Evolutionary conservation across 129 eudicot genomes (phyloP).

Genomic region (Smallanthus sonchifolius): DNA sequence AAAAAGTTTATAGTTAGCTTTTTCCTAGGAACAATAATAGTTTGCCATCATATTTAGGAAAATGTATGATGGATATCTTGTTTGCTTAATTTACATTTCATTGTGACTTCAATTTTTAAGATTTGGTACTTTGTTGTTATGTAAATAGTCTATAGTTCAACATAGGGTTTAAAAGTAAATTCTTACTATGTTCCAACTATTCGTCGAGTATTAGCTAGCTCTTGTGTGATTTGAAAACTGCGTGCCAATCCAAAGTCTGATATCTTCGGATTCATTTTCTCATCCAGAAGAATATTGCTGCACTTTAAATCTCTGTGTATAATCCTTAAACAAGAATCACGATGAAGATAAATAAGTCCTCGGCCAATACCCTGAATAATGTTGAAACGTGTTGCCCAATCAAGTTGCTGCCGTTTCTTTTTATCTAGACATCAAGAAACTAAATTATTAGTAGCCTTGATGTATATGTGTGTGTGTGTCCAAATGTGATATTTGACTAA

Average conservation of each 20-base stretch:
- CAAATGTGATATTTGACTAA: background rate
- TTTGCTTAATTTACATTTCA: no score
- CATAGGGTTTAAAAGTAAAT: background rate
- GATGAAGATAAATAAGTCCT: constrained; percentile 45
- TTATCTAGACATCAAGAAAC: constrained; percentile 27
- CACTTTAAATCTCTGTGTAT: constrained; percentile 50
- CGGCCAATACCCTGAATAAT: constrained; percentile 39
- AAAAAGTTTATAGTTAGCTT: background rate
- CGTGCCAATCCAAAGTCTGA: constrained; percentile 56
- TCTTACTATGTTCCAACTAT: constrained; percentile 45
- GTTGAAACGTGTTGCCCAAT: constrained; percentile 40
- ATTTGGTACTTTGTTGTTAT: background rate
- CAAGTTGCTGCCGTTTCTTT: constrained; percentile 24
- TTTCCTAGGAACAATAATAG: background rate
- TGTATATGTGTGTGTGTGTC: no score
- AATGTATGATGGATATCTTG: no score
- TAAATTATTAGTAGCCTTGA: background rate
- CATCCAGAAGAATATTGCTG: constrained; percentile 41
- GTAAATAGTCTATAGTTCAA: background rate
- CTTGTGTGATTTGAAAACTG: constrained; percentile 33
- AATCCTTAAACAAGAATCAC: constrained; percentile 46
- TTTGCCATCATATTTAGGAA: constrained; percentile 1
- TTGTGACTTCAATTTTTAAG: background rate
- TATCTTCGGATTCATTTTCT: constrained; percentile 45
- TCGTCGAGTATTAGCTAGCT: constrained; percentile 30